Evolutionary conservation across 805 yeast genomes (phyloP), one percentile per base, ranked within the genome.

Genomic region (Yamadazyma endophytica): DNA sequence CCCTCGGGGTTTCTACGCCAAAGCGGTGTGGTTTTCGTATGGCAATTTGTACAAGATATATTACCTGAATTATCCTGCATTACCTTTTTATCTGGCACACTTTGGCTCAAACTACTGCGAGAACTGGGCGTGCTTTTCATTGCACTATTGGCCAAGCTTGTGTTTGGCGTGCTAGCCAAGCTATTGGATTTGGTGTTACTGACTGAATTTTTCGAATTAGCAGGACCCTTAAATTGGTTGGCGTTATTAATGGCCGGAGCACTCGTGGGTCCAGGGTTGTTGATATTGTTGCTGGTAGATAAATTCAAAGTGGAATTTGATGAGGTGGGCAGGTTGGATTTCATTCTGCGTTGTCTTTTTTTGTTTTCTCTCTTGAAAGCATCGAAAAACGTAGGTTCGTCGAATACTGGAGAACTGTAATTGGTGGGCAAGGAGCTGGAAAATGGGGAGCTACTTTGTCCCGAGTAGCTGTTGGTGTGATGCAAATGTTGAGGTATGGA

Each of bases 1-100:
- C 97, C 97, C 37, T 84, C 85, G 0, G 95, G 88, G 47, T 87
- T 86, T 29, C 97, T 70, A 46, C 98, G 68, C 98, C 98, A 90
- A 12, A 90, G 58, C 1, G 98, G 98, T 0, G 98, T 90, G 12
- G 94, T 88, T 41, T 73, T 77, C 0, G 98, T 90, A 49, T 82
- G 80, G 58, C 98, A 90, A 58, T 90, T 90, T 12, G 90, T 79
- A 58, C 97, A 90, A 17, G 61, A 50, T 3, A 31, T 23, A 17
- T 41, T 30, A 17, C 26, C 15, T n/a, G n/a, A n/a, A n/a, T n/a
- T n/a, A n/a, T n/a, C n/a, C n/a, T n/a, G n/a, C n/a, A n/a, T 8
- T 9, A 11, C 11, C 21, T 20, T 20, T 20, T 20, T 20, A 20
- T 11, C 21, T 20, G 21, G 11, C 8, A 11, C 9, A 9, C 21